A percentile compares a stretch with the other conserved stretches of the same genome.
phyloP scores from a whole-genome alignment of 768 basidiomycete species.

The Glaciozyma antarctica region DNA sequence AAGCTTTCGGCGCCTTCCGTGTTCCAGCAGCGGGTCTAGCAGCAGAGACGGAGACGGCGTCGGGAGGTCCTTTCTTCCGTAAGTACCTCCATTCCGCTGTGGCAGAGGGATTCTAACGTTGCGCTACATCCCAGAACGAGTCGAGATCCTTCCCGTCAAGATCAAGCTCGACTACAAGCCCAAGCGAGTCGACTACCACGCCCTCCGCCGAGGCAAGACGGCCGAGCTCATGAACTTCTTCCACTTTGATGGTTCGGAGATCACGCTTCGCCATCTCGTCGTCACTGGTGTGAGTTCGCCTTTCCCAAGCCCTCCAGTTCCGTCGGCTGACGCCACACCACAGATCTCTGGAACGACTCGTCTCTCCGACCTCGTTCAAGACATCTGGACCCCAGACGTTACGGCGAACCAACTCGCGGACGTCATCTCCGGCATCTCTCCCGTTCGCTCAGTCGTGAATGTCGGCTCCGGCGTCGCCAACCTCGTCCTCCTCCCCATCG shows the following conservation, averaged over 20 bases:
- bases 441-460: conserved; percentile 92
- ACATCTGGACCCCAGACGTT: conserved; percentile 98
- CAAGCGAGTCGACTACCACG: conserved; percentile 86
- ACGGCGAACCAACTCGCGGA: conserved; percentile 97
- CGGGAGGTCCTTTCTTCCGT: conserved; percentile 64
- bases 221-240: conserved; percentile 99
- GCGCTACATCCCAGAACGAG: conserved; percentile 54
- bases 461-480: conserved; percentile 96
- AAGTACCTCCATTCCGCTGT: conserved; percentile 34
- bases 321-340: not conserved
- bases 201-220: conserved; percentile 76
- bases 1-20: conserved; percentile 87
- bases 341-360: conserved; percentile 89
- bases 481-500: conserved; percentile 85
- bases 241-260: conserved; percentile 97
- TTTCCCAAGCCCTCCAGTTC: not conserved
- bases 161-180: conserved; percentile 98
- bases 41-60: conserved; percentile 16
- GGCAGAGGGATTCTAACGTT: not conserved
- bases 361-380: conserved; percentile 83
- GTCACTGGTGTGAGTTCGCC: conserved; percentile 65
- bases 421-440: conserved; percentile 90
- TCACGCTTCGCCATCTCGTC: conserved; percentile 89
- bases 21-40: conserved; percentile 38
- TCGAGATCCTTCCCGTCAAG: conserved; percentile 89